Evolutionary conservation across 345 rosid species (phyloP).

Genomic region (Adansonia digitata): DNA sequence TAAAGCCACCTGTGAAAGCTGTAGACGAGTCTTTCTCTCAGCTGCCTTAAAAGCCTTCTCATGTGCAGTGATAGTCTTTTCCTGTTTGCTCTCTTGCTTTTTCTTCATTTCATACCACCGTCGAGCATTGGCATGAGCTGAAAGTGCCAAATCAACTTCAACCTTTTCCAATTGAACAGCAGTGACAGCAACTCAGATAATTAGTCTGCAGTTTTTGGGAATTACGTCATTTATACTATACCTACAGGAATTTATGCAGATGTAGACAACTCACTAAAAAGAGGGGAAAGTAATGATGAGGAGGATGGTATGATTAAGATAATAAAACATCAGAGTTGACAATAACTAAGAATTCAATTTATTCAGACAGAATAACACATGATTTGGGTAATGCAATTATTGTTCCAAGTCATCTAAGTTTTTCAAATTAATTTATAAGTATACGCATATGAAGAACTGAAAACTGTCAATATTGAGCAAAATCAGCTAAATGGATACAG

Average conservation of each 20-base stretch:
- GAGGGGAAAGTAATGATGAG: neutral
- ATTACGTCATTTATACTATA: neutral
- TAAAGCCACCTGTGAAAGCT: conserved; percentile 75
- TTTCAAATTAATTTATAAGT: neutral
- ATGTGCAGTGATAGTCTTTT: conserved; percentile 88
- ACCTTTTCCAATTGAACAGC: conserved; percentile 41
- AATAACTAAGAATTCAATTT: conserved; percentile 1
- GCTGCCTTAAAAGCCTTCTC: conserved; percentile 97
- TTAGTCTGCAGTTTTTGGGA: neutral
- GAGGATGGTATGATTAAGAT: neutral
- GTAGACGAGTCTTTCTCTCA: conserved; percentile 88
- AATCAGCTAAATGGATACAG: neutral
- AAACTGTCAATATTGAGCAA: neutral
- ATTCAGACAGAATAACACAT: neutral
- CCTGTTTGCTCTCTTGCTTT: conserved; percentile 91
- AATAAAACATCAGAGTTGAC: neutral
- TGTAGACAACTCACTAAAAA: neutral
- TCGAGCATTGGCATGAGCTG: conserved; percentile 94
- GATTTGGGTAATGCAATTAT: neutral
- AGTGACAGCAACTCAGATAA: neutral
- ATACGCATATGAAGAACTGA: neutral
- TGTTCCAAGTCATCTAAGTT: neutral
- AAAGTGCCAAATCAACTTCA: conserved; percentile 92
- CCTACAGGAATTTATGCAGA: neutral
- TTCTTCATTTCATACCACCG: conserved; percentile 95